These are phyloP conservation scores for Dactylella cylindrospora DNA, from an alignment of 2,329 filamentous ascomycete species.

Conservation along the genomic window DNA sequence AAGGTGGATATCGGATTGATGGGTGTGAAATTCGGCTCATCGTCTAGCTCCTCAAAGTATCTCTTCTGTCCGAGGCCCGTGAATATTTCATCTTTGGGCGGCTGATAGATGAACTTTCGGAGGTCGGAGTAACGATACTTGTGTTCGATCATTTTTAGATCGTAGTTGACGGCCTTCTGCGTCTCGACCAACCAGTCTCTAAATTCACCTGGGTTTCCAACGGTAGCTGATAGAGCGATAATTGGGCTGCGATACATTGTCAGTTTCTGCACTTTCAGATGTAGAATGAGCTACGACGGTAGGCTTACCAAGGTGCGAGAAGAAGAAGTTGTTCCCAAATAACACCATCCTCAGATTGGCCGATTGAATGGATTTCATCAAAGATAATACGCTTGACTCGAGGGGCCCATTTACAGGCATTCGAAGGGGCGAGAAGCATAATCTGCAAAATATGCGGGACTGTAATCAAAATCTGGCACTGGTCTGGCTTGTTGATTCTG, in stretches of 20 bases:
- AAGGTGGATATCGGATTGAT: constrained; percentile 69
- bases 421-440: constrained; percentile 68
- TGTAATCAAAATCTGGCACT: constrained; percentile 74
- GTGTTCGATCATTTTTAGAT: constrained; percentile 69
- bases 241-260: constrained; percentile 59
- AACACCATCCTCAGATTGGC: constrained; percentile 72
- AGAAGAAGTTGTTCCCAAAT: constrained; percentile 78
- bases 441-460: constrained; percentile 78
- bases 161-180: constrained; percentile 64
- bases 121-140: constrained; percentile 72
- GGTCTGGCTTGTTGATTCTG: constrained; percentile 69
- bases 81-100: constrained; percentile 54
- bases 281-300: not conserved
- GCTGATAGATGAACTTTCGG: constrained; percentile 69
- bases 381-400: constrained; percentile 76
- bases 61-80: constrained; percentile 16
- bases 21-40: constrained; percentile 58
- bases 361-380: constrained; percentile 79
- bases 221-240: constrained; percentile 75
- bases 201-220: constrained; percentile 73
- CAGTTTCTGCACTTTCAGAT: not conserved
- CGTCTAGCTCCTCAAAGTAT: constrained; percentile 56
- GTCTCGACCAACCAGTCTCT: constrained; percentile 67
- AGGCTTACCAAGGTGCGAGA: constrained; percentile 61
- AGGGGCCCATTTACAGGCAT: constrained; percentile 67